Percentiles rank a stretch among this genome's conserved stretches.
Evolutionary conservation across 495 filamentous ascomycete species (phyloP).

Genomic region (Echria macrotheca): DNA sequence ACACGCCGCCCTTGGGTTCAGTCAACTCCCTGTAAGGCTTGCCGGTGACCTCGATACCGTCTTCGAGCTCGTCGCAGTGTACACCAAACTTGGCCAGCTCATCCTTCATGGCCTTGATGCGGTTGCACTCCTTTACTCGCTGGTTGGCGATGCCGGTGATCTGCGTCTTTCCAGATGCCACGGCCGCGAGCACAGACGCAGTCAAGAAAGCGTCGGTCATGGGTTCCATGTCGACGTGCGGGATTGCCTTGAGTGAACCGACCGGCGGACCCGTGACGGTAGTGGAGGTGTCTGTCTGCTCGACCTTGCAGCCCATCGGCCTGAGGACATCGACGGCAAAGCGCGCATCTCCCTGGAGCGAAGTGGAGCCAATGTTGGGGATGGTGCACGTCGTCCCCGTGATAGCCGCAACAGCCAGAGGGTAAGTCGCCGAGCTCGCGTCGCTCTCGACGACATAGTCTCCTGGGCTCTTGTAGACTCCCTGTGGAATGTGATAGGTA

Average conservation of each 20-base stretch:
- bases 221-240: constrained; percentile 87
- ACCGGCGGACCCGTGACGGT: constrained; percentile 83
- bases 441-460: constrained; percentile 95
- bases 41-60: constrained; percentile 84
- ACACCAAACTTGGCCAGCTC: constrained; percentile 96
- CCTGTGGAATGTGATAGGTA: constrained; percentile 91
- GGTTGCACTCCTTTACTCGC: constrained; percentile 96
- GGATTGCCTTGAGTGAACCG: constrained; percentile 64
- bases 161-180: constrained; percentile 75
- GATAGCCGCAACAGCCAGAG: constrained; percentile 89
- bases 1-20: constrained; percentile 61
- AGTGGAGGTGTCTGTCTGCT: constrained; percentile 79
- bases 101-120: constrained; percentile 93
- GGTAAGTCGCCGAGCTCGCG: constrained; percentile 95
- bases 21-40: constrained; percentile 55
- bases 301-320: constrained; percentile 90
- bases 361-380: constrained; percentile 88
- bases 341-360: constrained; percentile 90
- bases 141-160: constrained; percentile 99
- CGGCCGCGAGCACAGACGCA: constrained; percentile 86
- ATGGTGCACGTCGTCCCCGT: constrained; percentile 92
- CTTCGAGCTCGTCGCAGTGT: constrained; percentile 75
- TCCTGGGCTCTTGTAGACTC: constrained; percentile 74
- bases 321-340: constrained; percentile 87
- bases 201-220: constrained; percentile 99